These are phyloP conservation scores for Cymodocea nodosa DNA, from an alignment of 116 monocot genomes.

Conservation along the genomic window DNA sequence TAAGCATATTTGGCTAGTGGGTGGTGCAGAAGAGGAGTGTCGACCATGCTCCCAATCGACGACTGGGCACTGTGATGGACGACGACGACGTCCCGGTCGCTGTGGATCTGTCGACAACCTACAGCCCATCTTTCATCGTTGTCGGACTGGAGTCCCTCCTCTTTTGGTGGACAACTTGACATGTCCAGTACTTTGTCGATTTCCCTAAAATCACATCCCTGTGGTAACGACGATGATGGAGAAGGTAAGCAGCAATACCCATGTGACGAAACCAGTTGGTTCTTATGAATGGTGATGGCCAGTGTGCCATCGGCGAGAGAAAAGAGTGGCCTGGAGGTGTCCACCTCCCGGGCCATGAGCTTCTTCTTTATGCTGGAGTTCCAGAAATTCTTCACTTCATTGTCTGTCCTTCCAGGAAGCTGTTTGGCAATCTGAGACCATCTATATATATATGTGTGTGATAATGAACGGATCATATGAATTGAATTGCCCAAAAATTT, in stretches of 20 bases:
- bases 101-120: background rate
- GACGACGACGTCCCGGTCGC: background rate
- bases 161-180: too few relatives aligned
- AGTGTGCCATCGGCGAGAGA: background rate
- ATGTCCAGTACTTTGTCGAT: too few relatives aligned
- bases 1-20: background rate
- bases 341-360: constrained; percentile 2
- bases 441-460: constrained; percentile 3
- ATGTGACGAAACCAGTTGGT: background rate
- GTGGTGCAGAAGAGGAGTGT: background rate
- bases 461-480: too few relatives aligned
- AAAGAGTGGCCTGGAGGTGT: background rate
- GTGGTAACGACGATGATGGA: background rate
- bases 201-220: too few relatives aligned
- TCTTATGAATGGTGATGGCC: background rate
- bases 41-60: too few relatives aligned
- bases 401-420: constrained; percentile 36
- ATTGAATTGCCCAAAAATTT: too few relatives aligned
- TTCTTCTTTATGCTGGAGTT: constrained; percentile 35
- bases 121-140: background rate
- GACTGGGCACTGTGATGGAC: background rate
- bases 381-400: constrained; percentile 42
- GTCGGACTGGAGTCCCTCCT: background rate
- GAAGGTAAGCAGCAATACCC: background rate
- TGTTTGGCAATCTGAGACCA: constrained; percentile 37